Evolutionary conservation across 306 rosid genomes (phyloP).

Genomic region (Sophora flavescens): DNA sequence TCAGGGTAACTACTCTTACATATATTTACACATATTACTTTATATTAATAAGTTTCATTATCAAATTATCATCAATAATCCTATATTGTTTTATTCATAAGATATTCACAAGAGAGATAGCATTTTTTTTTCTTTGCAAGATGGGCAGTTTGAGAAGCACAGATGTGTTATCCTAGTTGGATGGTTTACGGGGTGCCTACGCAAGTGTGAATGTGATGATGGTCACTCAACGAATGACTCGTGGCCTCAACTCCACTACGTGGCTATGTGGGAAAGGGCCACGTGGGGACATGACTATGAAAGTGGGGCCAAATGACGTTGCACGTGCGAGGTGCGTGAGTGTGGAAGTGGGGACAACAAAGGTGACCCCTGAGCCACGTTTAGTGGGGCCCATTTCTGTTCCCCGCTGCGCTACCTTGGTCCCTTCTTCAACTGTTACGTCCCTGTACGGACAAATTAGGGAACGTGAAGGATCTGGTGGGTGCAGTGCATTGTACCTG

Average conservation of each 20-base stretch:
- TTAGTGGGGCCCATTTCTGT: conserved; percentile 53
- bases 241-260: conserved; percentile 26
- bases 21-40: not conserved
- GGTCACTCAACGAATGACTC: conserved; percentile 35
- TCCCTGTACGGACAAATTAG: conserved; percentile 56
- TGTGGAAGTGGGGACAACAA: conserved; percentile 23
- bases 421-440: conserved; percentile 48
- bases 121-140: not conserved
- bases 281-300: conserved; percentile 34
- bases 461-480: conserved; percentile 29
- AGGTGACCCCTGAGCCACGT: conserved; percentile 51
- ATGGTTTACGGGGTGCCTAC: not conserved
- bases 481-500: conserved; percentile 15
- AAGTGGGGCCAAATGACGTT: not conserved
- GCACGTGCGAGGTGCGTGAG: conserved; percentile 58
- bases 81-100: too few relatives aligned
- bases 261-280: conserved; percentile 21
- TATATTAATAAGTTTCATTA: too few relatives aligned
- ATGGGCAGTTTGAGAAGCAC: conserved; percentile 5
- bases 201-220: not conserved
- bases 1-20: too few relatives aligned
- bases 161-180: not conserved
- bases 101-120: too few relatives aligned
- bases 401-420: conserved; percentile 47
- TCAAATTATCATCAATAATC: too few relatives aligned